A percentile compares a stretch with the other conserved stretches of the same genome.
Evolutionary conservation across 1,284 basidiomycete species (phyloP).

Genomic region (Ceratobasidium papillatum): DNA sequence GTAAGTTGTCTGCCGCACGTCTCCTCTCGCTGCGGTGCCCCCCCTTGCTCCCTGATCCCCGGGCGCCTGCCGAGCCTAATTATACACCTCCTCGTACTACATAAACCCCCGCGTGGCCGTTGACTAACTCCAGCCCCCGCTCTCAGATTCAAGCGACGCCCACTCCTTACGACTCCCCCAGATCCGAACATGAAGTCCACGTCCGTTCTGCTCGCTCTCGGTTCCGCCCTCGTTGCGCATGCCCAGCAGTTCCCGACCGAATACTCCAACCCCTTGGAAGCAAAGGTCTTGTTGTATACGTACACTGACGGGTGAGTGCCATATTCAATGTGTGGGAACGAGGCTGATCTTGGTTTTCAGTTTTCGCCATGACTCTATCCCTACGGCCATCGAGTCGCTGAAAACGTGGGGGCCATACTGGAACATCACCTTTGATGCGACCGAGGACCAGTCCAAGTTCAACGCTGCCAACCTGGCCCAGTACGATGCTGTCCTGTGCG

Average conservation of each 20-base stretch:
- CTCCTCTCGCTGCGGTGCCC: background rate
- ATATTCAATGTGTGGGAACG: background rate
- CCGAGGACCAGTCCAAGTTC: constrained; percentile 71
- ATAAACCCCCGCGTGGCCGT: background rate
- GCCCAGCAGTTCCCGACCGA: constrained; percentile 9
- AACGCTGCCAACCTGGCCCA: constrained; percentile 62
- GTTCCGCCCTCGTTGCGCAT: background rate
- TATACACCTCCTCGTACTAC: background rate
- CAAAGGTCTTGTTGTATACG: constrained; percentile 34
- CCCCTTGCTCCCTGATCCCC: constrained; percentile 3
- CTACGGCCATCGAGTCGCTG: constrained; percentile 69
- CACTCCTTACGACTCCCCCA: background rate
- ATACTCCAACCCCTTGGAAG: constrained; percentile 7
- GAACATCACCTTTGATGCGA: constrained; percentile 67
- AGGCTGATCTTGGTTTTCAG: constrained; percentile 41
- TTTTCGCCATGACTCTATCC: constrained; percentile 72
- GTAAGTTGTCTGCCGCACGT: background rate
- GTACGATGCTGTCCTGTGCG: constrained; percentile 75
- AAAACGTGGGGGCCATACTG: constrained; percentile 56
- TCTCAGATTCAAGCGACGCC: background rate
- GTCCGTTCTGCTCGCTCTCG: background rate
- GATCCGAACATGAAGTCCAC: constrained; percentile 2
- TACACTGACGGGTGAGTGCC: constrained; percentile 32
- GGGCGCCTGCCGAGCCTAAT: background rate
- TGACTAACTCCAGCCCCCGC: background rate